A percentile compares a stretch with the other conserved stretches of the same genome.
These are phyloP conservation scores for Epichloe uncinata DNA, from an alignment of 2,329 filamentous ascomycete genomes.

Conservation along the genomic window DNA sequence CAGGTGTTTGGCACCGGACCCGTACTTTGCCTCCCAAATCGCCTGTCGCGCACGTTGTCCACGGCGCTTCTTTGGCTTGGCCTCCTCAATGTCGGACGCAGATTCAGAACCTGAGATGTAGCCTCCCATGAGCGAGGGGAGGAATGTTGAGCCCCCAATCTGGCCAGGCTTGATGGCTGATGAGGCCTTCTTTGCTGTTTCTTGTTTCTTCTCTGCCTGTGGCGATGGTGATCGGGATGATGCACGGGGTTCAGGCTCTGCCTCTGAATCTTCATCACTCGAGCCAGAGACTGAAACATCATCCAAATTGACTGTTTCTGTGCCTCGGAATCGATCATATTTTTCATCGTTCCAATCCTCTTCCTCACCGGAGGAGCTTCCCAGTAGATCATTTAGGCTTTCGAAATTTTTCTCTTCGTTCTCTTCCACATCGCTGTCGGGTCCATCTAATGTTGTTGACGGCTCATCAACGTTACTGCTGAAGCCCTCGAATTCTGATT, in stretches of 20 bases:
- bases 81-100: conserved; percentile 52
- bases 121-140: conserved; percentile 65
- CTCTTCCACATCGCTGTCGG: conserved; percentile 13
- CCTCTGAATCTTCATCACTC: conserved; percentile 14
- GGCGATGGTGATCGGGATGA: conserved; percentile 17
- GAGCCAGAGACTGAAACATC: conserved; percentile 27
- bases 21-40: conserved; percentile 72
- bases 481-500: conserved; percentile 25
- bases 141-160: conserved; percentile 41
- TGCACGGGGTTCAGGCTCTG: conserved; percentile 14
- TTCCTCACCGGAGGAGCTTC: conserved; percentile 30
- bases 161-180: conserved; percentile 10
- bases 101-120: conserved; percentile 68
- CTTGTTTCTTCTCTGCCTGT: conserved; percentile 11
- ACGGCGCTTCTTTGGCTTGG: conserved; percentile 54
- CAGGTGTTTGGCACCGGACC: conserved; percentile 55
- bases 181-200: conserved; percentile 7
- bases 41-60: conserved; percentile 68
- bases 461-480: conserved; percentile 17
- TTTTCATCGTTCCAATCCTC: conserved; percentile 23
- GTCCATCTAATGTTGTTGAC: neutral
- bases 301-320: conserved; percentile 24
- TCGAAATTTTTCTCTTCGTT: conserved; percentile 22
- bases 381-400: conserved; percentile 33
- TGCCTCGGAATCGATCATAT: conserved; percentile 18